Base-by-base conservation (phyloP, 768 basidiomycete species). In the Leccinum imitatum region DNA sequence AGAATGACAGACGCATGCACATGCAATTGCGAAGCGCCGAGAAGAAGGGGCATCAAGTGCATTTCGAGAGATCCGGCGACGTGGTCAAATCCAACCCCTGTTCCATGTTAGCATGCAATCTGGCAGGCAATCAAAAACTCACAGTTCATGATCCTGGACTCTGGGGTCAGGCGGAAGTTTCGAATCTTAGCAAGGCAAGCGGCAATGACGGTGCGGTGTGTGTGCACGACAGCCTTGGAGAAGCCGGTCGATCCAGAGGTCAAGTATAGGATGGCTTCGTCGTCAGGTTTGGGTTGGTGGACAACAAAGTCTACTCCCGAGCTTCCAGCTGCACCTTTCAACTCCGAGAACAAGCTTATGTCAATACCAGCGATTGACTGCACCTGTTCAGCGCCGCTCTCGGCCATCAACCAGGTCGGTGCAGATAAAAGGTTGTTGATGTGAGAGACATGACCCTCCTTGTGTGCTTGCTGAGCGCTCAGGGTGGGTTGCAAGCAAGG, bases 81-180 rank as follows among this genome's bases (percentile, higher is more conserved):
- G 56, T 79, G 78, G 59, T 79, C 77, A 46, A 79, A 77, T 11
- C 73, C 73, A 48, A 78, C 76, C 77, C 64, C 66, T 68, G 41
- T 33, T 31, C 47, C 13, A 17, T 14, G 5, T 46, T 50, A 6
- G 17, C 52, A 35, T 2, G 10, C 48, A 8, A 53, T 14, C 15
- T 14, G 48, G 14, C 1, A 13, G 7, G 2, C 0, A 8, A 59
- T 25, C 14, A 15, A 54, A 27, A 9, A 56, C 64, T 57, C 44
- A 68, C 78, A 79, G 62, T 78, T 79, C n/a, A 77, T 15, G 25
- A 50, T 27, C 23, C 23, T 27, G 25, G 25, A 50, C 23, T 17
- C 48, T 6, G 25, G 11, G 2, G 13, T 50, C 6, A 23, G 48
- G 4, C 23, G 25, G 13, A 27, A 50, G 48, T 14, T 25, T 7